These are phyloP conservation scores for Thalassia testudinum DNA, from an alignment of 116 monocot genomes.

Conservation along the genomic window DNA sequence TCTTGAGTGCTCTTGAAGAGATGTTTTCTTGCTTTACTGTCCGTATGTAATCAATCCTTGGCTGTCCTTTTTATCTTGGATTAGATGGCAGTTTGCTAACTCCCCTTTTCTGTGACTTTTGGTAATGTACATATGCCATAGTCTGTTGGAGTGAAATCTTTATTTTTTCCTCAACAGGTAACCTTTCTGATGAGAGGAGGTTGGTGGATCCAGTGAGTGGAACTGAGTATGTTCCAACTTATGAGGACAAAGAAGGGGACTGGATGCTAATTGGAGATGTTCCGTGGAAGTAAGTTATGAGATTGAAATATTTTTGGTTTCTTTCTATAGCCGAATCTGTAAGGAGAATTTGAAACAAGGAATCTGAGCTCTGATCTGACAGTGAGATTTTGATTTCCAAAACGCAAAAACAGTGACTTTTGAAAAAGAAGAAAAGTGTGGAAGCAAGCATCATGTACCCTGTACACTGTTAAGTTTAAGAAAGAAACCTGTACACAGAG, in stretches of 20 bases:
- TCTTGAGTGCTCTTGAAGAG: conserved; percentile 11
- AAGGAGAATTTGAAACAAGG: background rate
- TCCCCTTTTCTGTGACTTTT: too few species aligned
- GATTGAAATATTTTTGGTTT: conserved; percentile 9
- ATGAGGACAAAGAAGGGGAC: conserved; percentile 33
- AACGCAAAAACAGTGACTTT: background rate
- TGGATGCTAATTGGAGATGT: conserved; percentile 40
- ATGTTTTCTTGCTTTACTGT: conserved; percentile 20
- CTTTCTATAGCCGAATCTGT: background rate
- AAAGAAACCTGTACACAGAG: too few species aligned
- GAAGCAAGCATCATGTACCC: background rate
- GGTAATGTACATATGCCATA: too few species aligned
- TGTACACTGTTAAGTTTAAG: background rate
- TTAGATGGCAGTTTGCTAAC: too few species aligned
- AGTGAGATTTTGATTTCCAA: background rate
- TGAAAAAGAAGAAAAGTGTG: background rate
- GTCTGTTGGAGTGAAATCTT: too few species aligned
- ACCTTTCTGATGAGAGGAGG: conserved; percentile 29
- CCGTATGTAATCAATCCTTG: conserved; percentile 3
- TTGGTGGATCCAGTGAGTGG: conserved; percentile 75
- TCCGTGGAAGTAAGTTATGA: conserved; percentile 30
- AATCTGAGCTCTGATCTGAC: background rate
- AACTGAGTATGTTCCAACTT: conserved; percentile 60
- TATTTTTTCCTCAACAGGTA: background rate
- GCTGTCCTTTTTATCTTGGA: background rate